A percentile compares a stretch with the other conserved stretches of the same genome.
These are phyloP conservation scores for Carex cristatella DNA, from an alignment of 176 grass and related monocot species.

Conservation along the genomic window DNA sequence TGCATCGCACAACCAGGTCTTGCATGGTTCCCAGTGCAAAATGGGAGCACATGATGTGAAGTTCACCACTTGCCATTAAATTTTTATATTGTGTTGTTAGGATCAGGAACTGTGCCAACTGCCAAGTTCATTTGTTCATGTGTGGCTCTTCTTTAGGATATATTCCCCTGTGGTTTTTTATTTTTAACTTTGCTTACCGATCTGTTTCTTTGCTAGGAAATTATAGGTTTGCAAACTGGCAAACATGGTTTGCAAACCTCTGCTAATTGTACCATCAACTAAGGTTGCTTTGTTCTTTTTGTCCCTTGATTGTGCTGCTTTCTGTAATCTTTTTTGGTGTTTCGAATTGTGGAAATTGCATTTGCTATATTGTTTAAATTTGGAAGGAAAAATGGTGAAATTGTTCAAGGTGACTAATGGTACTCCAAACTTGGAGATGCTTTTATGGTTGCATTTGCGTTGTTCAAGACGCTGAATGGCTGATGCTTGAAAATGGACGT, in stretches of 20 bases:
- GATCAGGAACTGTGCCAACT: neutral
- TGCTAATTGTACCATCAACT: constrained; percentile 6
- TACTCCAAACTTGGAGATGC: neutral
- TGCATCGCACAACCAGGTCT: constrained; percentile 56
- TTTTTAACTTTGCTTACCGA: neutral
- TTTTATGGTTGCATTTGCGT: too few species aligned
- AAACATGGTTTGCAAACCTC: neutral
- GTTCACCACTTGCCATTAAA: neutral
- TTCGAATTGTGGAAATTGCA: neutral
- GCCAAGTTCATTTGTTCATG: neutral
- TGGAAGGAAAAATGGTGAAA: neutral
- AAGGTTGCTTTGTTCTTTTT: neutral
- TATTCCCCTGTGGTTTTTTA: neutral
- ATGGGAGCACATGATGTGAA: constrained; percentile 31
- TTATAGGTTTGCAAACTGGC: neutral
- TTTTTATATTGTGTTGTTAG: neutral
- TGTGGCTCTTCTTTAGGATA: neutral
- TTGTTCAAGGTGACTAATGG: neutral
- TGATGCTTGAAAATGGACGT: too few species aligned
- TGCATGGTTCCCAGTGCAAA: constrained; percentile 65
- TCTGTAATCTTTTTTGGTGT: neutral
- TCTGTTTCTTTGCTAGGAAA: neutral
- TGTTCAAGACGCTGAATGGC: too few species aligned
- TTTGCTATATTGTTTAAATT: neutral
- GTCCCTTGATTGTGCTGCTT: neutral